Percentiles rank a stretch among this genome's conserved stretches.
Conservation (phyloP, 2,329 filamentous ascomycete genomes). For the Leptographium flavum region DNA sequence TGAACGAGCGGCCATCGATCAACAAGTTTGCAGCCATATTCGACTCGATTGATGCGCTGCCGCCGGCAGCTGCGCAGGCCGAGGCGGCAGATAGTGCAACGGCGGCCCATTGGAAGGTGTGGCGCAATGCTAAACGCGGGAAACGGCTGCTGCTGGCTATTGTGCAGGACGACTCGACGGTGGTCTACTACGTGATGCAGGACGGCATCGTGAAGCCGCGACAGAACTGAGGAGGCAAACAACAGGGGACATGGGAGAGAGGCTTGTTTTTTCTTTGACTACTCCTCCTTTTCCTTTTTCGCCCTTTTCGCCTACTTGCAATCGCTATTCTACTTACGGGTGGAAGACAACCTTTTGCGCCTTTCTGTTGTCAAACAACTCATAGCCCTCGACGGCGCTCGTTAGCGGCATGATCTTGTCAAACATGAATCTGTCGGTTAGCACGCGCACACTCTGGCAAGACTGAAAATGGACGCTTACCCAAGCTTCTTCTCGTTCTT, state of each 20-base stretch:
- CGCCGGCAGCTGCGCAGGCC: constrained; percentile 18
- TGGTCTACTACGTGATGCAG: constrained; percentile 75
- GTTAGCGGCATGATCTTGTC: constrained; percentile 59
- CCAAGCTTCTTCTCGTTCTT: constrained; percentile 52
- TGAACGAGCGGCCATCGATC: constrained; percentile 60
- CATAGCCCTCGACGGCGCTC: constrained; percentile 53
- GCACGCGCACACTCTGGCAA: not conserved
- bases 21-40: constrained; percentile 54
- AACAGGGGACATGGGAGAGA: not conserved
- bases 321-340: constrained; percentile 17
- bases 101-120: constrained; percentile 21
- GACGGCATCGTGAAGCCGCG: constrained; percentile 78
- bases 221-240: constrained; percentile 45
- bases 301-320: not conserved
- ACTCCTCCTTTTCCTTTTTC: not conserved
- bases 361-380: constrained; percentile 58
- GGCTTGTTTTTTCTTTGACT: not conserved
- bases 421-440: constrained; percentile 51
- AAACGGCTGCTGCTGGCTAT: constrained; percentile 65
- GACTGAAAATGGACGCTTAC: constrained; percentile 28
- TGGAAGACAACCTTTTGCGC: constrained; percentile 62
- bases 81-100: constrained; percentile 12
- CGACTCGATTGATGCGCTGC: constrained; percentile 39
- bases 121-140: constrained; percentile 29
- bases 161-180: constrained; percentile 65